phyloP scores from a whole-genome alignment of 305 asterid species.

The Euphrasia arctica region DNA sequence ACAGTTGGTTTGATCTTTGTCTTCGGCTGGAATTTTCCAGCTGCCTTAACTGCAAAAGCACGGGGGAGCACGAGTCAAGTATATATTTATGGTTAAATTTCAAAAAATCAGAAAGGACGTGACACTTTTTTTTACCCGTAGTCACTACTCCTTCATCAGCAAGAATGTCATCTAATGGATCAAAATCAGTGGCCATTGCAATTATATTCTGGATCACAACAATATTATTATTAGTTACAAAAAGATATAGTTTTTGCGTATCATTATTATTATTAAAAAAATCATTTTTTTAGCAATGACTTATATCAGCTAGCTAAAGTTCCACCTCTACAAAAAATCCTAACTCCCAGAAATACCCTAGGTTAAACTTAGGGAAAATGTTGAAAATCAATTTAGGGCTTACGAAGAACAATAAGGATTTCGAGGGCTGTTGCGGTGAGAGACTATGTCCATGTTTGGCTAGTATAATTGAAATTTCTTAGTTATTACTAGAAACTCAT shows the following conservation, averaged over 20 bases:
- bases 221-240: background rate
- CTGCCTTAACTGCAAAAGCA: conserved; percentile 2
- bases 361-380: too few relatives aligned
- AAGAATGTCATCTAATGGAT: conserved; percentile 3
- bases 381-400: too few relatives aligned
- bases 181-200: conserved; percentile 6
- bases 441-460: too few relatives aligned
- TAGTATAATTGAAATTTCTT: too few relatives aligned
- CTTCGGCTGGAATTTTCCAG: conserved; percentile 10
- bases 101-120: background rate
- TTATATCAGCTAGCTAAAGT: too few relatives aligned
- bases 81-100: background rate
- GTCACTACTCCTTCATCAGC: background rate
- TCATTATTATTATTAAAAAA: too few relatives aligned
- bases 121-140: background rate
- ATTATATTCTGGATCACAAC: background rate
- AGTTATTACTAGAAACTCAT: too few relatives aligned
- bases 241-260: background rate
- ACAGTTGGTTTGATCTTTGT: conserved; percentile 3
- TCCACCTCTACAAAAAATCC: too few relatives aligned
- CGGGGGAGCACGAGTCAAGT: background rate
- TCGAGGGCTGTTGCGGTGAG: too few relatives aligned
- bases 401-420: too few relatives aligned
- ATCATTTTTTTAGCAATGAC: too few relatives aligned
- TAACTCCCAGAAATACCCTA: too few relatives aligned